A percentile compares a stretch with the other conserved stretches of the same genome.
phyloP scores from a whole-genome alignment of 2,329 filamentous ascomycete genomes.

The Ascochyta rabiei region DNA sequence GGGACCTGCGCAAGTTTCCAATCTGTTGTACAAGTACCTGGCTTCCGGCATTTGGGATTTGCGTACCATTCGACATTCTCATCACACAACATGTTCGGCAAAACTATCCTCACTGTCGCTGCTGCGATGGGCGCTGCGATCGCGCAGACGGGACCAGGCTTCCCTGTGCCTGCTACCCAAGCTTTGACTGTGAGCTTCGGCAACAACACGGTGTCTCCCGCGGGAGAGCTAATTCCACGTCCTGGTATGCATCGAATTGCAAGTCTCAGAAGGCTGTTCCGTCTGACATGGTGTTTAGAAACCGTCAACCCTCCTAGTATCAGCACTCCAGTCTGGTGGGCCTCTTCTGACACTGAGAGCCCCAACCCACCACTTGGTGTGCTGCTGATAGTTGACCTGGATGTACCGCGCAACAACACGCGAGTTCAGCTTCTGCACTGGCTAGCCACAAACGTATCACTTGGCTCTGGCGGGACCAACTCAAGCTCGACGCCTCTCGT shows the following conservation, averaged over 20 bases:
- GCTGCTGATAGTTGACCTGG: slow-evolving; percentile 40
- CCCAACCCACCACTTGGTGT: slow-evolving; percentile 18
- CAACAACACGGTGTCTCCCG: slow-evolving; percentile 40
- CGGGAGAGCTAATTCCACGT: slow-evolving; percentile 41
- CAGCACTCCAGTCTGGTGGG: slow-evolving; percentile 24
- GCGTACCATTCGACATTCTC: background rate
- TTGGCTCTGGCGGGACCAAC: slow-evolving; percentile 12
- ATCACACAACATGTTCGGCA: slow-evolving; percentile 22
- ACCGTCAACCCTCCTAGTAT: slow-evolving; percentile 33
- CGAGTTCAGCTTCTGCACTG: slow-evolving; percentile 42
- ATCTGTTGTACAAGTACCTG: background rate
- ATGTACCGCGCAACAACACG: slow-evolving; percentile 37
- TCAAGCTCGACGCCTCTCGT: slow-evolving; percentile 12
- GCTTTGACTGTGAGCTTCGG: slow-evolving; percentile 37
- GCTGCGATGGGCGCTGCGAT: slow-evolving; percentile 21
- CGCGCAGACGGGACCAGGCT: slow-evolving; percentile 39
- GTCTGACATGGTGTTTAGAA: slow-evolving; percentile 20
- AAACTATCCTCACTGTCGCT: slow-evolving; percentile 17
- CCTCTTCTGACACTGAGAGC: background rate
- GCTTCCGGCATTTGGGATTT: background rate
- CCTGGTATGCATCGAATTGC: slow-evolving; percentile 26
- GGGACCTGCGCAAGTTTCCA: slow-evolving; percentile 2
- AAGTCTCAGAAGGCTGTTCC: background rate
- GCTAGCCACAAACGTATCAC: slow-evolving; percentile 35
- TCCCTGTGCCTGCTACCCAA: slow-evolving; percentile 29